Percentiles rank a stretch among this genome's conserved stretches.
Evolutionary conservation across 1,284 basidiomycete species (phyloP).

Genomic region (Cryptococcus sp.): DNA sequence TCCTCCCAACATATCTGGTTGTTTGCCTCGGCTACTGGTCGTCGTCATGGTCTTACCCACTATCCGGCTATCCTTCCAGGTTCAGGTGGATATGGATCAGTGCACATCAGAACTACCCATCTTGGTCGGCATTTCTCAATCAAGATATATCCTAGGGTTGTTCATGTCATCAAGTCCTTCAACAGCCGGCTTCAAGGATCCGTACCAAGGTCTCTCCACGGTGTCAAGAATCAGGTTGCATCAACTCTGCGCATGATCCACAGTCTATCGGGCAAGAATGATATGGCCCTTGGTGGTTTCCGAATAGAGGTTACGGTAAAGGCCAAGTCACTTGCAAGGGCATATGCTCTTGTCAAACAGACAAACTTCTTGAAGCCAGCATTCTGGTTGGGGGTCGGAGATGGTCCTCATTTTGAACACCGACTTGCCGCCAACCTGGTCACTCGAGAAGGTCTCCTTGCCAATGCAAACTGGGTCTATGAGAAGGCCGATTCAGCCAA

Average conservation of each 20-base stretch:
- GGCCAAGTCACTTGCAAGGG: not conserved
- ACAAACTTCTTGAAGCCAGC: constrained; percentile 2
- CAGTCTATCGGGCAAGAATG: too few relatives aligned
- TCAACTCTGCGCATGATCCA: too few relatives aligned
- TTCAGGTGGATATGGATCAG: too few relatives aligned
- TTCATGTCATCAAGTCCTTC: too few relatives aligned
- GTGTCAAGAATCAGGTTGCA: too few relatives aligned
- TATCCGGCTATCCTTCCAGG: too few relatives aligned
- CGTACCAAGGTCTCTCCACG: too few relatives aligned
- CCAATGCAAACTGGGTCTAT: constrained; percentile 11
- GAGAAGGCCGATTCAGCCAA: constrained; percentile 3
- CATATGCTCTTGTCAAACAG: not conserved
- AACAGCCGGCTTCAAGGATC: too few relatives aligned
- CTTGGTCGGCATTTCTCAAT: too few relatives aligned
- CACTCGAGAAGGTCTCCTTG: constrained; percentile 3
- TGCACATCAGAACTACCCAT: too few relatives aligned
- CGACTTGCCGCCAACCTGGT: not conserved
- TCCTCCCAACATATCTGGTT: not conserved
- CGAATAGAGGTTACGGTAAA: constrained; percentile 9
- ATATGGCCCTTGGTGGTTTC: too few relatives aligned
- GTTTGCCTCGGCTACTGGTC: constrained; percentile 1
- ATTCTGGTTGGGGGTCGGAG: constrained; percentile 2
- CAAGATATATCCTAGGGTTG: too few relatives aligned
- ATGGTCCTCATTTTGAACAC: not conserved
- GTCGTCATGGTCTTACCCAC: not conserved